Base-by-base conservation (phyloP, 352 stramenopile genomes). In the Globisporangium emineosum region DNA sequence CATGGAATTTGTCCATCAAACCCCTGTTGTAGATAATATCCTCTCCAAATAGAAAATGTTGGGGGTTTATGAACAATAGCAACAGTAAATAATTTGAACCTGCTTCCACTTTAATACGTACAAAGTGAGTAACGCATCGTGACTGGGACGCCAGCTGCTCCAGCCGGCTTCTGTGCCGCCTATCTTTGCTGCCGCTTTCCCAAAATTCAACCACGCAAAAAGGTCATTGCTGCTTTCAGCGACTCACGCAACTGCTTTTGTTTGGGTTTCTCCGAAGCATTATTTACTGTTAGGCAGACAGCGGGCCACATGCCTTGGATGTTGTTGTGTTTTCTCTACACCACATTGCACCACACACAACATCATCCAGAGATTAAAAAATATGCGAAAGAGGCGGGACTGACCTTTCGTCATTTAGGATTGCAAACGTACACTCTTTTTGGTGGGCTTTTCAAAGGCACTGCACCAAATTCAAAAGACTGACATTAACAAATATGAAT, bases 141-240 rank as follows among this genome's bases (percentile, higher is more conserved):
- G 19, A 50, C 8, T 21, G n/a, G 43, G 17, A 12, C 19, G 19
- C 19, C 19, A 25, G 43, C 17, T 50, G 43, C n/a, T 21, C 15
- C n/a, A n/a, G 40, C 40, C 40, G 5, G 15, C 40, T 47, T 10
- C 19, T 21, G 6, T 25, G 7, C n/a, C 43, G 19, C 19, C 43
- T 21, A 50, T 50, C 43, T n/a, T 45, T 50, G 43, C 43, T 25
- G 50, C 17, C 37, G 8, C 19, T 2, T n/a, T 59, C 35, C 45
- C 23, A 13, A 54, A 54, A 54, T 54, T 54, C 49, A 54, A 54
- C 49, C n/a, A 25, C 43, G 43, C 19, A 50, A 21, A 35, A 57
- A 35, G 23, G 50, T n/a, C 10, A 40, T 37, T 3, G 25, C 25
- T 56, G 42, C 42, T n/a, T n/a, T n/a, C n/a, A n/a, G n/a, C n/a